A percentile compares a stretch with the other conserved stretches of the same genome.
phyloP scores from a whole-genome alignment of 2,329 filamentous ascomycete genomes.

The Calonectria multiphialidica region DNA sequence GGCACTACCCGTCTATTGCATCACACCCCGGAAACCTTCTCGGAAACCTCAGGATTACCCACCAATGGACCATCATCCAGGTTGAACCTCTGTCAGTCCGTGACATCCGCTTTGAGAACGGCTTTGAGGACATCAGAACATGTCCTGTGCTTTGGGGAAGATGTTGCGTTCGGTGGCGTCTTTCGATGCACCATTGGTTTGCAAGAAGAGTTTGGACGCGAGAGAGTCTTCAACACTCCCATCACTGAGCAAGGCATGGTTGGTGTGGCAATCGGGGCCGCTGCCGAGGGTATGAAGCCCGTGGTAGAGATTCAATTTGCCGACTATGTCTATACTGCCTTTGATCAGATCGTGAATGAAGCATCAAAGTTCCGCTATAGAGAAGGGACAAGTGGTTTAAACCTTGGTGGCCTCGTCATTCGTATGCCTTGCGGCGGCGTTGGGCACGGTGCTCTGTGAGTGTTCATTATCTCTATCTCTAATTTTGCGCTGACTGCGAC shows the following conservation, averaged over 20 bases:
- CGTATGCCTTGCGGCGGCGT: conserved; percentile 91
- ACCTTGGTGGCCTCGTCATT: conserved; percentile 83
- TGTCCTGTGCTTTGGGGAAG: conserved; percentile 94
- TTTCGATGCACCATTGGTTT: conserved; percentile 91
- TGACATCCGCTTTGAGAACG: conserved; percentile 87
- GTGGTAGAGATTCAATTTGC: conserved; percentile 96
- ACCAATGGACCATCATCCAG: neutral
- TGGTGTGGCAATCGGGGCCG: conserved; percentile 89
- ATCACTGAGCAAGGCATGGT: conserved; percentile 92
- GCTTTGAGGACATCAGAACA: conserved; percentile 85
- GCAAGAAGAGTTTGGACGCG: conserved; percentile 83
- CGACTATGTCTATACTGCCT: conserved; percentile 91
- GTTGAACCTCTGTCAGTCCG: conserved; percentile 84
- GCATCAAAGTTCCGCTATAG: conserved; percentile 88
- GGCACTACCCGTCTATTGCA: neutral
- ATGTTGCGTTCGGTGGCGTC: conserved; percentile 95
- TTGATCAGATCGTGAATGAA: conserved; percentile 94
- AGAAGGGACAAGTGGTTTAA: conserved; percentile 66
- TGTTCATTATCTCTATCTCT: neutral
- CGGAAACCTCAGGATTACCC: neutral
- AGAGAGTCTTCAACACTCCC: conserved; percentile 95
- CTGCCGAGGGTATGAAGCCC: conserved; percentile 89
- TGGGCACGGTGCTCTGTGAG: conserved; percentile 80
- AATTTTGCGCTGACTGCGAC: neutral
- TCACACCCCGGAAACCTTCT: neutral